phyloP scores from a whole-genome alignment of 2,329 filamentous ascomycete species.

The Talaromyces atroroseus region DNA sequence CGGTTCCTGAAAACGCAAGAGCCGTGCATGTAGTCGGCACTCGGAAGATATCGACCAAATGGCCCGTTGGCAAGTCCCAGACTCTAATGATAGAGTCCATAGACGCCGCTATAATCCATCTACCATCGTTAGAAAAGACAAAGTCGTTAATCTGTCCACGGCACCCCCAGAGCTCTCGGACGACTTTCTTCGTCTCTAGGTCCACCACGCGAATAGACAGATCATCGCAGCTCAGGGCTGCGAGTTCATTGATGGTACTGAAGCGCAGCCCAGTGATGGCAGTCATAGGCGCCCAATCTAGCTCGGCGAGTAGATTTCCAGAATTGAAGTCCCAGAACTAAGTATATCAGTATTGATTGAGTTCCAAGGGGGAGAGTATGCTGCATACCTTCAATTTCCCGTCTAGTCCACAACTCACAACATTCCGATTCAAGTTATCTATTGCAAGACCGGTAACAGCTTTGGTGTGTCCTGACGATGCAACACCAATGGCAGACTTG shows the following conservation, averaged over 20 bases:
- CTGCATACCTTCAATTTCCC: constrained; percentile 69
- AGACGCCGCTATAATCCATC: constrained; percentile 87
- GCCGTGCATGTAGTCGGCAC: constrained; percentile 74
- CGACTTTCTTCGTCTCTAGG: constrained; percentile 80
- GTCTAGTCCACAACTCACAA: constrained; percentile 83
- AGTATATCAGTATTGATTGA: constrained; percentile 3
- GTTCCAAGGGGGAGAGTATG: neutral
- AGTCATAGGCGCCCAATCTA: constrained; percentile 76
- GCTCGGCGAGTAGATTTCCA: constrained; percentile 70
- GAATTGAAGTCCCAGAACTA: constrained; percentile 92
- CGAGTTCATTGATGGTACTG: constrained; percentile 74
- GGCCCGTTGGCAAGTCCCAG: constrained; percentile 93
- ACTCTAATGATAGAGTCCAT: constrained; percentile 74
- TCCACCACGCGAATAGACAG: constrained; percentile 83
- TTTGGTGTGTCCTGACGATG: constrained; percentile 57
- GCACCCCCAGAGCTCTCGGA: constrained; percentile 88
- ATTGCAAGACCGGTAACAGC: constrained; percentile 81
- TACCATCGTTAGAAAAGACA: constrained; percentile 84
- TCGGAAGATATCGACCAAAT: constrained; percentile 87
- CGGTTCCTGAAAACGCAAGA: constrained; percentile 80
- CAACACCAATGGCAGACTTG: constrained; percentile 1
- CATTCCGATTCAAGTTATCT: constrained; percentile 78
- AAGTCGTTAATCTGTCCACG: constrained; percentile 69
- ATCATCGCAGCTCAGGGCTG: constrained; percentile 86
- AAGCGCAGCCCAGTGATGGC: constrained; percentile 72